Evolutionary conservation across 441 rosid species (phyloP).

Genomic region (Bruguiera hainesii): DNA sequence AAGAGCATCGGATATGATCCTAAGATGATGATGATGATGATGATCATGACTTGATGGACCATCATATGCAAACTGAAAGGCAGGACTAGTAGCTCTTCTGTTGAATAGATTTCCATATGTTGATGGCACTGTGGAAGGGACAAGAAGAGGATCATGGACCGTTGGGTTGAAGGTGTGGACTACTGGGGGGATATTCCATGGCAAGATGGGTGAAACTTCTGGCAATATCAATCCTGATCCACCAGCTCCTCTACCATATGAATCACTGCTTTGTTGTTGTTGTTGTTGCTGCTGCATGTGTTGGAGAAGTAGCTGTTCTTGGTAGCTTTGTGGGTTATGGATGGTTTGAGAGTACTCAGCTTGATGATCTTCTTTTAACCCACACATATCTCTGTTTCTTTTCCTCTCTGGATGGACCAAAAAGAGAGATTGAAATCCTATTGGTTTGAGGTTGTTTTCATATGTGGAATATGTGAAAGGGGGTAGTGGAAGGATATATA

Average conservation of each 20-base stretch:
- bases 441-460: constrained; percentile 12
- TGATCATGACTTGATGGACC: constrained; percentile 56
- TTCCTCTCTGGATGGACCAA: neutral
- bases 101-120: constrained; percentile 61
- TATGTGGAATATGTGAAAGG: neutral
- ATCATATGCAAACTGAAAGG: constrained; percentile 68
- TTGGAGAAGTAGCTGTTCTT: constrained; percentile 57
- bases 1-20: constrained; percentile 74
- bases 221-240: constrained; percentile 56
- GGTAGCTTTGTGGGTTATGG: constrained; percentile 63
- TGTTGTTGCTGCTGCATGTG: constrained; percentile 55
- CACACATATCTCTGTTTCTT: constrained; percentile 30
- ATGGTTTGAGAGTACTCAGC: constrained; percentile 56
- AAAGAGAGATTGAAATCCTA: constrained; percentile 13
- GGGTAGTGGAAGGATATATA: too few relatives aligned
- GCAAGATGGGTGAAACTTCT: constrained; percentile 54
- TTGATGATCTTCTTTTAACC: constrained; percentile 51
- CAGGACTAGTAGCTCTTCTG: constrained; percentile 46
- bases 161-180: constrained; percentile 45
- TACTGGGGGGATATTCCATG: constrained; percentile 53
- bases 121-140: constrained; percentile 43
- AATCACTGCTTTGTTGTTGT: constrained; percentile 32
- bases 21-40: constrained; percentile 68
- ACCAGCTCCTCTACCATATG: constrained; percentile 42
- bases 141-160: constrained; percentile 51